Evolutionary conservation across 495 filamentous ascomycete genomes (phyloP).

Genomic region (Astrothelium macrocarpum): DNA sequence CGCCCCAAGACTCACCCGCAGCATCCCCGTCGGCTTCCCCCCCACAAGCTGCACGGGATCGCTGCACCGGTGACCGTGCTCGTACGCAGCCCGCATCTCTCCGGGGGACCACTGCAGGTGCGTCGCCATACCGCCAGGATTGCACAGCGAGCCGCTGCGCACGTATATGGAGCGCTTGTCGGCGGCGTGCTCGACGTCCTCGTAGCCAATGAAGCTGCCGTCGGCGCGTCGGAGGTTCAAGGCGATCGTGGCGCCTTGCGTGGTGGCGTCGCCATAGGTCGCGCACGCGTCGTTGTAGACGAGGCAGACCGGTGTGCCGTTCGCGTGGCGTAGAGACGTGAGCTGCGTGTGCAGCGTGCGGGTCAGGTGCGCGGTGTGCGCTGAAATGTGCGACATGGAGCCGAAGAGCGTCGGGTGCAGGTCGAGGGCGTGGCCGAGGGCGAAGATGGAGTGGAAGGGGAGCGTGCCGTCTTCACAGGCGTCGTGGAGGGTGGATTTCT

Average conservation of each 20-base stretch:
- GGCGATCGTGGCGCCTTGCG: conserved; percentile 62
- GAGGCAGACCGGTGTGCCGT: conserved; percentile 46
- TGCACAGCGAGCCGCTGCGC: conserved; percentile 58
- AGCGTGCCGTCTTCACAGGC: conserved; percentile 68
- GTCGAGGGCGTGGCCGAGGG: conserved; percentile 59
- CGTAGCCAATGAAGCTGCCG: conserved; percentile 48
- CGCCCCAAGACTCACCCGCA: conserved; percentile 59
- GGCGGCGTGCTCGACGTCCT: conserved; percentile 53
- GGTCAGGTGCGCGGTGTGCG: conserved; percentile 51
- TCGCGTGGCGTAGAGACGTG: conserved; percentile 45
- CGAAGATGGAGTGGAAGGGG: conserved; percentile 69
- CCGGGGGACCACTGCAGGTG: conserved; percentile 40
- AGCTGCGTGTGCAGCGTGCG: conserved; percentile 44
- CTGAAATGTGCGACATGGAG: conserved; percentile 51
- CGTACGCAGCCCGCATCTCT: conserved; percentile 53
- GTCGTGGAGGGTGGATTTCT: conserved; percentile 50
- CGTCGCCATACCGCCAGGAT: conserved; percentile 45
- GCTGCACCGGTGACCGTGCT: conserved; percentile 55
- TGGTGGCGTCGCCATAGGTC: conserved; percentile 45
- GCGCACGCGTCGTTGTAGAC: conserved; percentile 49
- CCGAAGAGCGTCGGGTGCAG: conserved; percentile 53
- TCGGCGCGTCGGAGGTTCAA: conserved; percentile 53
- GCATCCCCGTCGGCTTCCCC: conserved; percentile 52
- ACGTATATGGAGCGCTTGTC: conserved; percentile 55
- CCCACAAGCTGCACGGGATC: conserved; percentile 42